Evolutionary conservation across 106 monocot genomes (phyloP).

Genomic region (Dendrobium nobile): DNA sequence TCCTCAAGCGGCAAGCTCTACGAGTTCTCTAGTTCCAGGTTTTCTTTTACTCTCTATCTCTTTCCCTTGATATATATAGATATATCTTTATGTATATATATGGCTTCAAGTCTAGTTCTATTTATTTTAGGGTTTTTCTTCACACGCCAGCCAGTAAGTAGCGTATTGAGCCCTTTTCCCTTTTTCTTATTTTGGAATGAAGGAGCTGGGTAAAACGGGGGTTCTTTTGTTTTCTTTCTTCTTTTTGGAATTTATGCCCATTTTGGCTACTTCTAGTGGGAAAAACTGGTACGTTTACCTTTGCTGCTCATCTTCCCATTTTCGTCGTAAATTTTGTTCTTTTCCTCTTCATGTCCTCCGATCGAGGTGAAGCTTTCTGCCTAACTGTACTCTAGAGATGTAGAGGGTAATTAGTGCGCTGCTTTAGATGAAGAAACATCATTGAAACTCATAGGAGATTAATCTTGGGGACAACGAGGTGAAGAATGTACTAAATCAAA

Average conservation of each 20-base stretch:
- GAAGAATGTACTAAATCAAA: not conserved
- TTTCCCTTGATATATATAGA: not conserved
- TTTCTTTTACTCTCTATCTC: not conserved
- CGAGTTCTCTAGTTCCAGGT: constrained; percentile 21
- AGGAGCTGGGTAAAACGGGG: not conserved
- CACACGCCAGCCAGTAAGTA: not conserved
- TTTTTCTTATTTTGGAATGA: not conserved
- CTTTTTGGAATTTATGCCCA: not conserved
- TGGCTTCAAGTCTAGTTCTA: not conserved
- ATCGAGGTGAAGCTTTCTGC: not conserved
- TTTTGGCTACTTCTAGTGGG: not conserved
- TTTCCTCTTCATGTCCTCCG: not conserved
- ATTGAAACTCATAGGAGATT: not conserved
- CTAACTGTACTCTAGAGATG: not conserved
- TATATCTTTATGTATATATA: not conserved
- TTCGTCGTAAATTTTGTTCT: not conserved
- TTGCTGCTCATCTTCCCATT: not conserved
- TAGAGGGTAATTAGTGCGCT: not conserved
- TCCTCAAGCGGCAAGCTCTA: constrained; percentile 15
- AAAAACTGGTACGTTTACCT: not conserved
- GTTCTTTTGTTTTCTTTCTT: not conserved
- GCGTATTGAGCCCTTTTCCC: not conserved
- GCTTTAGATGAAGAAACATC: not conserved
- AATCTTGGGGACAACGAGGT: not conserved
- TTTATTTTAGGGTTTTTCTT: not conserved